Evolutionary conservation across 257 asterid species (phyloP), one percentile per base, ranked within the genome.

Genomic region (Galeopsis tetrahit): DNA sequence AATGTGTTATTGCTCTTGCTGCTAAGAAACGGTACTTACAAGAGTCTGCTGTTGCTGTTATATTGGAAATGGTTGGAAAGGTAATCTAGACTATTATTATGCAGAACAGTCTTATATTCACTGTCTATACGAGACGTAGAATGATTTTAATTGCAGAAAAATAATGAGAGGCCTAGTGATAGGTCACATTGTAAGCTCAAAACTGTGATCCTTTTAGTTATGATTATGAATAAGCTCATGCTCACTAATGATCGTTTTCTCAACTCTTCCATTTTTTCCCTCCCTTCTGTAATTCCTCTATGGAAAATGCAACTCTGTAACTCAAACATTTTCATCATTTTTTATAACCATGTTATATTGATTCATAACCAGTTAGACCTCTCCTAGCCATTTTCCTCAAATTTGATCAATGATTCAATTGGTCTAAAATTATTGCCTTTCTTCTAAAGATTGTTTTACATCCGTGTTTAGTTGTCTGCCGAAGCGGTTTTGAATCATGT

Each of bases 1-100:
- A 81, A 65, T 78, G 85, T 84, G 77, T 95, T 72, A 81, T 90
- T 65, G 81, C 85, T 5, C 87, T 95, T 63, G 99, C 96, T 60
- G 79, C 77, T 46, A 95, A 82, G 86, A 95, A 95, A 78, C 95
- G 88, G 13, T 95, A 95, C 84, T 83, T 95, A 63, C 99, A 95
- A 72, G 98, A 92, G 80, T 80, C 99, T 79, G 92, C 92, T 71
- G 96, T 95, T 48, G 79, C 89, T 43, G 71, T 92, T 79, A 62
- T 95, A 79, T 75, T 89, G 85, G 99, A 88, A 77, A 82, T 95
- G 83, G 84, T 84, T 76, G 98, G 75, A 69, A 89, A 91, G 98
- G 97, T 91, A 79, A 74, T 64, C 35, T 31, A 49, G 65, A 11
- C 53, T 40, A 11, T 59, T 17, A 17, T 10, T 39, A 14, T 40